Evolutionary conservation across 306 rosid genomes (phyloP), one percentile per base, ranked within the genome.

Genomic region (Lablab purpureus): DNA sequence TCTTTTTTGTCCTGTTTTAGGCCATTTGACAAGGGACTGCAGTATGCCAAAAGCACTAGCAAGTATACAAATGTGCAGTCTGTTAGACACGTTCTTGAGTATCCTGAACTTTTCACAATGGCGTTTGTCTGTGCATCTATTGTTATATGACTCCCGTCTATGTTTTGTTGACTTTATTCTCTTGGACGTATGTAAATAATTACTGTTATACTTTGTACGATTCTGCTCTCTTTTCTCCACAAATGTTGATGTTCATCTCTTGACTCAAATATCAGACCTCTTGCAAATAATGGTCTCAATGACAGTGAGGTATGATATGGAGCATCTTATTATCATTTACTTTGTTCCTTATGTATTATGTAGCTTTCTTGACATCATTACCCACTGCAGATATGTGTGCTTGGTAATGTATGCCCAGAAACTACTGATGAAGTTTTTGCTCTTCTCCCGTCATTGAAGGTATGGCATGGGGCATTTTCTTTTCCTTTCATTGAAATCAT

Each of bases 401-500:
- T 91, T 80, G 97, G 94, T 40, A 91, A 95, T 80, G 84, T 88
- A 55, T 92, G 89, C 78, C 99, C 98, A 28, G 93, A 90, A 73
- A 83, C 89, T 40, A 67, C 49, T 25, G 97, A 95, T 51, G 99
- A 93, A 85, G 91, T 81, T 78, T 90, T 86, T 87, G 94, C 99
- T 73, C 89, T 92, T 72, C 82, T 95, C 78, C 97, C 96, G 22
- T 86, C 96, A 37, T 81, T 92, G 81, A 87, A 95, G 99, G 98
- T 90, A 88, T 80, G 71, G 2, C 70, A 59, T 67, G 45, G 30
- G 70, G 28, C 58, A 67, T 65, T 73, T 10, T 55, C 15, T 71
- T 51, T 63, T 67, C 55, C 74, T 18, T 71, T 45, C 67, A 15
- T 32, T 49, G 27, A 56, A 41, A 6, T 75, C 36, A 37, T 54